Base-by-base conservation (phyloP, 2,329 filamentous ascomycete species). In the Exophiala sp. region DNA sequence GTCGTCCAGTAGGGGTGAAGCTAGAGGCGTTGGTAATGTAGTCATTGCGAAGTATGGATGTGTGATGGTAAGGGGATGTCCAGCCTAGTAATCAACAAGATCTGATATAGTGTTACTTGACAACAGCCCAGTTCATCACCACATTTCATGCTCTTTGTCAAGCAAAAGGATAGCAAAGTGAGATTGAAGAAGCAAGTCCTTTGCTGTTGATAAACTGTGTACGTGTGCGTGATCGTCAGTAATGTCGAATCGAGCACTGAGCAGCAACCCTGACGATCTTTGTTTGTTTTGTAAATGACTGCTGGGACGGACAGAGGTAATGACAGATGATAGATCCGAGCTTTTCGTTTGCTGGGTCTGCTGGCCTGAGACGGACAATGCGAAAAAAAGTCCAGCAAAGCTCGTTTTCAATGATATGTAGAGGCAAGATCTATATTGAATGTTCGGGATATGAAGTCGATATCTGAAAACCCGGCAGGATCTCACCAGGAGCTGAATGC, bases 1-100 rank as follows among this genome's bases (percentile, higher is more conserved):
- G 19, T 54, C 52, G 22, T 46, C 51, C 1, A 46, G 11, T 4
- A 7, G 7, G 2, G 43, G 19, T 32, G 44, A 30, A 8, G 52
- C 34, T 35, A 27, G 19, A 27, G 27, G 22, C 24, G 39, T 30
- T n/a, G 39, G 41, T 42, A 43, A 21, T 37, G 22, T 21, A 43
- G 48, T 22, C 52, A 55, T 55, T 21, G 29, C 24, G 42, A 27
- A 34, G 39, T 11, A 18, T 40, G 41, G 40, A 24, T 34, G 42
- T 43, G 23, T 2, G 24, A n/a, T 5, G 24, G 23, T n/a, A 5
- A 3, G 24, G 19, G 11, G 32, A 40, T 18, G 38, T 41, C 22
- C 38, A 24, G 38, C 13, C 38, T 14, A 24, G 14, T 22, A n/a
- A 24, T 23, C 19, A 21, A 24, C 9, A 11, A 8, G 8, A 21